phyloP scores from a whole-genome alignment of 2,329 filamentous ascomycete genomes.

The Aspergillus pseudoviridinutans region DNA sequence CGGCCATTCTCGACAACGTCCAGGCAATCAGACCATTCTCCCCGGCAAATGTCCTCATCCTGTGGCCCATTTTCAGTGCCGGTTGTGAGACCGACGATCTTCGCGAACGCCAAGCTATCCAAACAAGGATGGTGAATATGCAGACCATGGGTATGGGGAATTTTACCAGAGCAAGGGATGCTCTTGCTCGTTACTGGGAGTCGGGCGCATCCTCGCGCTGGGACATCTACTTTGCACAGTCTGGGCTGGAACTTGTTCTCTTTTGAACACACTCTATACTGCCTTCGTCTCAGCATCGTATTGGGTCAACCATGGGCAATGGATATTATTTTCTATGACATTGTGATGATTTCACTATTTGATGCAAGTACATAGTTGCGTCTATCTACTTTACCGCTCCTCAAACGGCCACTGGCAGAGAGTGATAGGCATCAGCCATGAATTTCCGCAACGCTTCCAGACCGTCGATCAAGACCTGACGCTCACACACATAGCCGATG shows the following conservation, averaged over 20 bases:
- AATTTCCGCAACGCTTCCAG: slow-evolving; percentile 53
- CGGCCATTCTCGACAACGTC: slow-evolving; percentile 17
- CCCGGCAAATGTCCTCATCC: slow-evolving; percentile 24
- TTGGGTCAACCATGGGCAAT: not conserved
- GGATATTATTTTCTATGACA: not conserved
- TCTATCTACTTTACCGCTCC: not conserved
- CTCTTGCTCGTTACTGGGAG: slow-evolving; percentile 20
- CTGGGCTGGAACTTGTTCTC: slow-evolving; percentile 21
- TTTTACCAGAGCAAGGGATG: slow-evolving; percentile 21
- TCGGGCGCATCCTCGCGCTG: slow-evolving; percentile 15
- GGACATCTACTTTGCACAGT: slow-evolving; percentile 18
- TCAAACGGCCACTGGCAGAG: slow-evolving; percentile 30
- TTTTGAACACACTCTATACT: slow-evolving; percentile 11
- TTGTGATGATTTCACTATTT: not conserved
- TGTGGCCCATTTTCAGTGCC: slow-evolving; percentile 31
- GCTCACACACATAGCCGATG: slow-evolving; percentile 70
- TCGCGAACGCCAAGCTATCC: slow-evolving; percentile 15
- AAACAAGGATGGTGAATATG: slow-evolving; percentile 26
- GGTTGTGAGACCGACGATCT: slow-evolving; percentile 24
- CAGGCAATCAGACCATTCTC: slow-evolving; percentile 18
- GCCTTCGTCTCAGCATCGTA: not conserved
- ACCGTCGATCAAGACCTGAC: slow-evolving; percentile 60
- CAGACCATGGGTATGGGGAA: slow-evolving; percentile 26
- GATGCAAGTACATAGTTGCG: not conserved
- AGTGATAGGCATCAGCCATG: slow-evolving; percentile 51